Base-by-base conservation (phyloP, 2,329 filamentous ascomycete species). In the Beauveria rudraprayagi region DNA sequence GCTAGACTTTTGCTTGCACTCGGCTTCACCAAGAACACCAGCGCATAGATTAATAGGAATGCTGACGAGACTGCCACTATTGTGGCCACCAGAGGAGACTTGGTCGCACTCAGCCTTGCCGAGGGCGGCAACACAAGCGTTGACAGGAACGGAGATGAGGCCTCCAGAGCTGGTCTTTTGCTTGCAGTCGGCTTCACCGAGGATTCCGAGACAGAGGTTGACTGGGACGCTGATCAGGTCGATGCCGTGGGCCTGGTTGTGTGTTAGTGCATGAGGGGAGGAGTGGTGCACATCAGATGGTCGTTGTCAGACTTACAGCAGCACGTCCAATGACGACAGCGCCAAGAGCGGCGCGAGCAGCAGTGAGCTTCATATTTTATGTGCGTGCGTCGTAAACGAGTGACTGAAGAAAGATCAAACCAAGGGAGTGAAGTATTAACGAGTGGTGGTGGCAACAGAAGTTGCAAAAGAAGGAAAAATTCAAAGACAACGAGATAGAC, bases 1-100 rank as follows among this genome's bases (percentile, higher is more conserved):
- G 19, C 34, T n/a, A 7, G n/a, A 4, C 50, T 60, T 52, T 19
- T 53, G 37, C 22, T 57, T 30, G 60, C 60, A 61, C 19, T 61
- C 53, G 9, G 54, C 54, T 9, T 46, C 8, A 5, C 60, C 50
- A 3, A 61, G 26, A 10, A 46, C 52, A 5, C 8, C 60, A 14
- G 30, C 11, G 40, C 58, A 61, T 3, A 61, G 37, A 19, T 61
- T 61, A 28, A 61, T 10, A 10, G 58, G 58, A 4, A 60, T 55
- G 58, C 17, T 47, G 26, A 60, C 24, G 16, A 60, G 58, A 7
- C 40, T 17, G 14, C 26, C 47, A 8, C 6, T 19, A 4, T 28
- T 43, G 14, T 19, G 4, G 2, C 17, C 17, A 19, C 58, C 51
- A 22, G 43, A 17, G 8, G 43, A 17, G 8, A 61, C 41, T 41